Base-by-base conservation (phyloP, 2,329 filamentous ascomycete species). In the Pseudogymnoascus sp. region DNA sequence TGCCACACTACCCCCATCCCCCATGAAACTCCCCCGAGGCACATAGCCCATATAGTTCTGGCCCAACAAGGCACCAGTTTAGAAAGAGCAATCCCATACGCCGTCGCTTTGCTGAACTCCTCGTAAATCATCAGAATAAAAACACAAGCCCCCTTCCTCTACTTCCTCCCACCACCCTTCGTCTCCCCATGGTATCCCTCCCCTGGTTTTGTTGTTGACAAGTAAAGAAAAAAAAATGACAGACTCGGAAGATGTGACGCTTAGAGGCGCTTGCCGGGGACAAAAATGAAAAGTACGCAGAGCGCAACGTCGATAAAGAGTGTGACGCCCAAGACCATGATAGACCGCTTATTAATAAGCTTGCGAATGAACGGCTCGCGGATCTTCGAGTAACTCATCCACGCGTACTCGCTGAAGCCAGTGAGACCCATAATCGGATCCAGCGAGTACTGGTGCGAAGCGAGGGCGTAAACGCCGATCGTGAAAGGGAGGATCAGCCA, bases 331-430 rank as follows among this genome's bases (percentile, higher is more conserved):
- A 97, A 78, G 12, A 95, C 90, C 78, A 95, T 92, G 46, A 91
- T 73, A 0, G 95, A 88, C 64, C 95, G 88, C 74, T 93, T 93
- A 68, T 86, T 86, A 63, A 99, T 83, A 18, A 97, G 85, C 72
- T 87, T 90, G 67, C 91, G 88, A 63, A 99, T 89, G 73, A 95
- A 99, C 0, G 92, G 90, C 76, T 99, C 95, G 63, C 90, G 86
- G 67, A 97, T 91, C 42, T 86, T 84, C 23, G 90, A 89, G 79
- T 96, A 97, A 75, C 88, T 90, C 81, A 97, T 93, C 60, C 96
- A 92, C 0, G 93, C 97, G 78, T 97, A 97, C 78, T 99, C 96
- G 79, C 93, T 97, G 75, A 88, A 88, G 37, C 93, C 93, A n/a
- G 90, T 75, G 18, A 97, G 82, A 3, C 92, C 95, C 75, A 97